phyloP scores from a whole-genome alignment of 768 basidiomycete genomes.

The Clitopilus passeckerianus region DNA sequence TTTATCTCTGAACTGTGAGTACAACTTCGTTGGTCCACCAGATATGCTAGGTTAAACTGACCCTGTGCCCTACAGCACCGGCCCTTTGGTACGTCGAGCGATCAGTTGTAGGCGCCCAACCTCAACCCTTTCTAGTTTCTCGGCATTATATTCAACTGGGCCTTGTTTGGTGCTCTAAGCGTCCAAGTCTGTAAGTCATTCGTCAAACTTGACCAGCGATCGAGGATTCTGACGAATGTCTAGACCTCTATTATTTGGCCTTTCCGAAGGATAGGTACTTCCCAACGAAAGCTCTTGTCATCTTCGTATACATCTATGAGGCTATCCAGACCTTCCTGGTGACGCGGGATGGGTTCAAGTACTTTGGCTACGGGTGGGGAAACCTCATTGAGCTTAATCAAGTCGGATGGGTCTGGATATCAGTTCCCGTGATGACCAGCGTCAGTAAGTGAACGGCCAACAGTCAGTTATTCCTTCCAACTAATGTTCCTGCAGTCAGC shows the following conservation, averaged over 20 bases:
- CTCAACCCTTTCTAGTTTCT: neutral
- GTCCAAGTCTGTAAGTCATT: neutral
- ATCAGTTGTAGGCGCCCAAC: neutral
- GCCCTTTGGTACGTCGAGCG: neutral
- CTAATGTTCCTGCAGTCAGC: constrained; percentile 7
- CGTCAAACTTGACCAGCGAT: neutral
- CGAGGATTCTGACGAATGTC: neutral
- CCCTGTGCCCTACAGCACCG: neutral
- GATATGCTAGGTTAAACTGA: neutral
- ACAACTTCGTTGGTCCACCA: neutral
- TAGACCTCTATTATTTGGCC: constrained; percentile 30
- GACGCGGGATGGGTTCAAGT: constrained; percentile 11
- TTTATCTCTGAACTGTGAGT: neutral
- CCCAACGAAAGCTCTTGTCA: constrained; percentile 10
- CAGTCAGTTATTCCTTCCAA: neutral
- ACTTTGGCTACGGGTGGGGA: constrained; percentile 13
- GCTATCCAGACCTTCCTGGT: constrained; percentile 14
- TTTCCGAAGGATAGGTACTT: constrained; percentile 17
- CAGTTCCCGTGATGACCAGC: constrained; percentile 12
- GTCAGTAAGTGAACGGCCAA: constrained; percentile 3
- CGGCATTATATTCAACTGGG: neutral
- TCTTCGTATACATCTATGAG: constrained; percentile 12
- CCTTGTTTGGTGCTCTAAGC: neutral
- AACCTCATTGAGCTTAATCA: constrained; percentile 7
- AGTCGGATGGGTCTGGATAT: constrained; percentile 12